Base-by-base conservation (phyloP, 108 stramenopile species). In the Schizochytrium sp. region DNA sequence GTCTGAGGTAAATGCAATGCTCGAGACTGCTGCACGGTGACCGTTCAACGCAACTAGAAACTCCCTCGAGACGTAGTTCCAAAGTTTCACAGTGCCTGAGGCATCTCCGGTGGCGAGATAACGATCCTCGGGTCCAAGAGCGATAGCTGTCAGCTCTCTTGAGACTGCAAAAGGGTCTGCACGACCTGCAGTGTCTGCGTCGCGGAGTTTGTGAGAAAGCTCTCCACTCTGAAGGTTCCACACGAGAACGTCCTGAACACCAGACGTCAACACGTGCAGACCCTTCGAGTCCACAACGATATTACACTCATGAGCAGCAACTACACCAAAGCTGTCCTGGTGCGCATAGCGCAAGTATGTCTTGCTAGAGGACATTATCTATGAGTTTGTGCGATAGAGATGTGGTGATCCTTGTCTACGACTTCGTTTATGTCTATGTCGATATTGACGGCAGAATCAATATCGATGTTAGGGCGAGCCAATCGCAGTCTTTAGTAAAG, bases 331-430 rank as follows among this genome's bases (percentile, higher is more conserved):
- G 49, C 57, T 69, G n/a, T 88, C 57, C 17, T 57, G n/a, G 59
- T 87, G 90, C 90, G 72, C 92, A 57, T 93, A 94, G 10, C 94
- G 91, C 19, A 94, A 90, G 57, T 94, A 93, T 8, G 83, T 93
- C 57, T 94, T 94, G 57, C 61, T 90, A 13, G 53, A 56, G 72
- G 76, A 47, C 76, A 83, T 83, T 13, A n/a, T 42, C 19, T 60
- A 28, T 28, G 28, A 28, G 28, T 28, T 28, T 28, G 28, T 28
- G 28, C 28, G 28, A 28, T 28, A 28, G 28, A 28, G 28, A 28
- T 28, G 28, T 28, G 28, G 28, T 28, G 28, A 28, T 28, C 28
- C 28, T 28, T 28, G 28, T 28, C 28, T 28, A 28, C 28, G 28
- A 28, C 28, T 28, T 28, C 28, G 28, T 28, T 28, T 28, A 28